Evolutionary conservation across 2,329 filamentous ascomycete genomes (phyloP).

Genomic region (Xylariales sp.): DNA sequence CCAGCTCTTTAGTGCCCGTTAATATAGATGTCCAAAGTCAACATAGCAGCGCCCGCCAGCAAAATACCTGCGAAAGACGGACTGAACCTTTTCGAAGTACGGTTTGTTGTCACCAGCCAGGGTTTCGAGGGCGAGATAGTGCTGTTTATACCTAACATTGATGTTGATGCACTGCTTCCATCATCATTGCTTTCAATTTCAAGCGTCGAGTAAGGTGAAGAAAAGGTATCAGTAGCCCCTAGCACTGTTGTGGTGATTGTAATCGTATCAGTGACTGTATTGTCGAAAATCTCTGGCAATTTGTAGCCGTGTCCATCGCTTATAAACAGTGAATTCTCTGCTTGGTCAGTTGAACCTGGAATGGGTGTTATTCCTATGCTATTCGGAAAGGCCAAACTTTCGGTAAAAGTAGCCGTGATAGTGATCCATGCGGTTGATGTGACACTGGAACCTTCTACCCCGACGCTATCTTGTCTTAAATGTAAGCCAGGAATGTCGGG

Average conservation of each 20-base stretch:
- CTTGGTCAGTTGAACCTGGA: neutral
- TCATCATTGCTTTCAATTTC: neutral
- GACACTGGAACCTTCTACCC: neutral
- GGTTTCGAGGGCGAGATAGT: neutral
- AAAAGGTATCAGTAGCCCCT: neutral
- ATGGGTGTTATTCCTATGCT: neutral
- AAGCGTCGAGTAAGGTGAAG: neutral
- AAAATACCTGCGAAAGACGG: neutral
- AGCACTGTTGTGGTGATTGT: too few species aligned
- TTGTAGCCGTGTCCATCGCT: too few species aligned
- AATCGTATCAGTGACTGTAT: neutral
- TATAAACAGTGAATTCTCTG: neutral
- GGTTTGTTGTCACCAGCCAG: slow-evolving; percentile 4
- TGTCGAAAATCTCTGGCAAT: too few species aligned
- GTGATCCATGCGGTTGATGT: slow-evolving; percentile 1
- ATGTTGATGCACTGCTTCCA: neutral
- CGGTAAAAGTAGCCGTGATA: neutral
- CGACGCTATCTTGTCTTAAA: slow-evolving; percentile 20
- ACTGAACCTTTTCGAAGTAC: neutral
- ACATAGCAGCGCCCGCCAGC: neutral
- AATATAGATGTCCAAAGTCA: neutral
- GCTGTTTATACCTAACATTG: neutral
- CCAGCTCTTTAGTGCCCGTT: neutral
- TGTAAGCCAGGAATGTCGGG: slow-evolving; percentile 20
- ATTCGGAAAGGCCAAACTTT: neutral